Conservation (phyloP, 495 filamentous ascomycete genomes). For the Xylaria scruposa region DNA sequence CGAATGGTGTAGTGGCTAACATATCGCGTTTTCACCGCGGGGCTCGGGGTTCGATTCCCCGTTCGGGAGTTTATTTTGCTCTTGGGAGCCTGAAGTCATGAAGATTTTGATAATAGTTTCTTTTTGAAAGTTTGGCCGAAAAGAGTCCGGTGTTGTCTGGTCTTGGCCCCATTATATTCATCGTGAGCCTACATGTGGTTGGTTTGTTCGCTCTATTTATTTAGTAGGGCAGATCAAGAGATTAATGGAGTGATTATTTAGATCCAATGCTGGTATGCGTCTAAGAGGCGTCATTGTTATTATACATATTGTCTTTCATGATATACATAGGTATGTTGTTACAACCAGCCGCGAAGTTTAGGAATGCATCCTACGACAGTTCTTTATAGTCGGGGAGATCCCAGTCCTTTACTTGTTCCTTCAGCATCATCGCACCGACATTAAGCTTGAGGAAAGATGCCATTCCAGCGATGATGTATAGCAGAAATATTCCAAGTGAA, state of each 20-base stretch:
- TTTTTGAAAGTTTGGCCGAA: not conserved
- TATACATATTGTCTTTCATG: not conserved
- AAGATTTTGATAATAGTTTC: not conserved
- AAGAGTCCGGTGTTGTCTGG: not conserved
- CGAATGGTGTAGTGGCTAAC: slow-evolving; percentile 57
- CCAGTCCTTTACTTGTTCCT: slow-evolving; percentile 48
- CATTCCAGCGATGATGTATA: slow-evolving; percentile 41
- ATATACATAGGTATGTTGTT: not conserved
- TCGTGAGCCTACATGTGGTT: not conserved
- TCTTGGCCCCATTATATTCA: not conserved
- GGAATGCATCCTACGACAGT: slow-evolving; percentile 24
- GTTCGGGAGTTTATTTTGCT: slow-evolving; percentile 45
- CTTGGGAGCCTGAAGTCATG: not conserved
- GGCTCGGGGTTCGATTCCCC: slow-evolving; percentile 60
- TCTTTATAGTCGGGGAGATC: slow-evolving; percentile 51
- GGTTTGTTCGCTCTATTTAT: too few species aligned
- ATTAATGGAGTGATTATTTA: not conserved
- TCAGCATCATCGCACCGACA: slow-evolving; percentile 41
- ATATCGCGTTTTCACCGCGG: slow-evolving; percentile 59
- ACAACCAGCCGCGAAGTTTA: not conserved
- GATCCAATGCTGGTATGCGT: not conserved
- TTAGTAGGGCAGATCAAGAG: not conserved
- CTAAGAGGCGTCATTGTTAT: not conserved
- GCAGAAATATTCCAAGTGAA: slow-evolving; percentile 37
- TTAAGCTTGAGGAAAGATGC: slow-evolving; percentile 46